Base-by-base conservation (phyloP, 352 stramenopile species). In the Pythium insidiosum region DNA sequence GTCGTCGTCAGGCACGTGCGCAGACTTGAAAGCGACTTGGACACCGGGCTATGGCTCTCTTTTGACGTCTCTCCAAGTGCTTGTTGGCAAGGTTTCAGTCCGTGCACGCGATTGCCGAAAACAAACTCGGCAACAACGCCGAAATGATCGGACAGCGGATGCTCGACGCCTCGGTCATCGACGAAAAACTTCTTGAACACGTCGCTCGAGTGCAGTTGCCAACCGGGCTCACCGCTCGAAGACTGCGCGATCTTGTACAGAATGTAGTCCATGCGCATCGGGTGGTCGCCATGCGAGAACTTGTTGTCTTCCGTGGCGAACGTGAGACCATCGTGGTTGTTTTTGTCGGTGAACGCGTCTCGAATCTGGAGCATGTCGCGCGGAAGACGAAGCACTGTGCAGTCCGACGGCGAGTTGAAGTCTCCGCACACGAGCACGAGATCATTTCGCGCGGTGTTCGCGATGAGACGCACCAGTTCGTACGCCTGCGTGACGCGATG, bases 231-330 rank as follows among this genome's bases (percentile, higher is more conserved):
- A 2, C 55, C 31, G 9, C 35, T 42, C 15, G 38, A 24, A 21
- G 46, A 35, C 34, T 50, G 52, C 18, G 47, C 21, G 19, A 71
- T 57, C 56, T 84, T 81, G 68, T 88, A 90, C 40, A 90, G 61
- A 18, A 90, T 58, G 42, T 90, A 90, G 47, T 90, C 78, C 78
- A 90, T 90, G 18, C 78, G 71, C 78, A 90, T 90, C 2, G 78
- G 78, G 52, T 87, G 68, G 10, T 90, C 78, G 1, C 78, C 74
- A 45, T 84, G 66, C 38, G 74, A 88, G 48, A 76, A 90, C 45
- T 84, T 82, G 63, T 90, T 90, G 48, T 90, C 78, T 15, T 68
- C 68, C 1, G 74, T 79, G 4, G 73, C 78, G 38, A 90, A 90
- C 33, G 78, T 88, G 36, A 82, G 47, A 5, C 78, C 78, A 35